Base-by-base conservation (phyloP, 352 stramenopile species). In the Globisporangium sylvaticum region DNA sequence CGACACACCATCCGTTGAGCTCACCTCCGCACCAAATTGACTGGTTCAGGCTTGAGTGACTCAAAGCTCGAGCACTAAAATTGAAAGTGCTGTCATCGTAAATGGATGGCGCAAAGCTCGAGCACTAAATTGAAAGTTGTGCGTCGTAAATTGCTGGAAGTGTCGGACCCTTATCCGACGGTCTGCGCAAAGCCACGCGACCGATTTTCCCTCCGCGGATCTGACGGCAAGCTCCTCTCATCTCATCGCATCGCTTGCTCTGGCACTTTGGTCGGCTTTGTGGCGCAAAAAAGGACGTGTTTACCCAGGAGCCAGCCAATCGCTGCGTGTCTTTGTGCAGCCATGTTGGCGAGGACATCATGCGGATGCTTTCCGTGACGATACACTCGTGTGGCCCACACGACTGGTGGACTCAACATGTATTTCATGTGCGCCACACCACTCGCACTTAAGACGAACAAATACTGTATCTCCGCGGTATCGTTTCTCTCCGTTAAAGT, bases 161-260 rank as follows among this genome's bases (percentile, higher is more conserved):
- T 50, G 18, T 24, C 15, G 20, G n/a, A 54, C n/a, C 46, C n/a
- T 25, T 54, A 27, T 54, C 25, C 20, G 20, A 52, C 39, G 2
- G 48, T 7, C 27, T 60, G 20, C 24, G 31, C 62, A 66, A 66
- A 66, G 62, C 42, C 62, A 66, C 34, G 62, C 62, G 32, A 34
- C 62, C 29, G 14, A 15, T n/a, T 7, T 48, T 48, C 39, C 39
- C 6, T 20, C 37, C n/a, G 39, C 6, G 39, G 14, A n/a, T 48
- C 37, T 48, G 39, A 48, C 39, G 15, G 3, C 14, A 48, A 48
- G 39, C 39, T 48, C 39, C 18, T 8, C 14, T 48, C 39, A 18
- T 8, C 14, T 8, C 39, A 48, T 48, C 39, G 14, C 6, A 15
- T 9, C 39, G 39, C 9, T 48, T 15, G 14, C 39, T 9, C 37